Conservation (phyloP, 2,329 filamentous ascomycete species). For the Botrytis byssoidea region DNA sequence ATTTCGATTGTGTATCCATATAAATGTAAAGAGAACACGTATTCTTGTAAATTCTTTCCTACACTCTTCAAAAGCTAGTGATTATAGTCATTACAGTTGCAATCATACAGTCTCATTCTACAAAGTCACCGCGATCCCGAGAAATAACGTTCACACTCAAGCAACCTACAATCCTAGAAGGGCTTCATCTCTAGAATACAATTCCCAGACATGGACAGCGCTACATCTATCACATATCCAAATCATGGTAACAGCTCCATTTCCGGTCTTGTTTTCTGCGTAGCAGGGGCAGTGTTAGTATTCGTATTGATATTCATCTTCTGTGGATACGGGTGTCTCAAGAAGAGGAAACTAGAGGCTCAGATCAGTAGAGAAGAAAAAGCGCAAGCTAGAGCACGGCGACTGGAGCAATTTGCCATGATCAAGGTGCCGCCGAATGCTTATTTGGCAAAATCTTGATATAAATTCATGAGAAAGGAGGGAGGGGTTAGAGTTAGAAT, state of each 20-base stretch:
- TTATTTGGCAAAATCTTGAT: background rate
- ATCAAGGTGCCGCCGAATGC: background rate
- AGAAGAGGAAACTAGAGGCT: background rate
- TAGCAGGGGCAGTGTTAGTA: background rate
- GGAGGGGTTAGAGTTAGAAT: background rate
- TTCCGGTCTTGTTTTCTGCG: background rate
- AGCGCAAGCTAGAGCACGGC: background rate
- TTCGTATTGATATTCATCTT: conserved; percentile 2
- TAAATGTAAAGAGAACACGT: background rate
- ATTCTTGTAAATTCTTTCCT: background rate
- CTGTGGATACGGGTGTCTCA: conserved; percentile 10
- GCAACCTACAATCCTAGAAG: too few relatives aligned
- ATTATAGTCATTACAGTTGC: background rate
- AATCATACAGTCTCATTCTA: background rate
- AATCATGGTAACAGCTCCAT: background rate
- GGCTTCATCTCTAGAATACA: background rate
- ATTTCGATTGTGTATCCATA: background rate
- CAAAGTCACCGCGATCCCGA: background rate
- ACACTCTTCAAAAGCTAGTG: background rate
- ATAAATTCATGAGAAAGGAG: background rate
- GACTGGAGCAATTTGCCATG: background rate
- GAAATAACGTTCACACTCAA: background rate
- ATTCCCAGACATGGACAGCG: background rate
- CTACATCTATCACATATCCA: background rate
- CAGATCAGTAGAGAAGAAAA: background rate